A percentile compares a stretch with the other conserved stretches of the same genome.
Evolutionary conservation across 306 rosid genomes (phyloP).

Genomic region (Albizia julibrissin): DNA sequence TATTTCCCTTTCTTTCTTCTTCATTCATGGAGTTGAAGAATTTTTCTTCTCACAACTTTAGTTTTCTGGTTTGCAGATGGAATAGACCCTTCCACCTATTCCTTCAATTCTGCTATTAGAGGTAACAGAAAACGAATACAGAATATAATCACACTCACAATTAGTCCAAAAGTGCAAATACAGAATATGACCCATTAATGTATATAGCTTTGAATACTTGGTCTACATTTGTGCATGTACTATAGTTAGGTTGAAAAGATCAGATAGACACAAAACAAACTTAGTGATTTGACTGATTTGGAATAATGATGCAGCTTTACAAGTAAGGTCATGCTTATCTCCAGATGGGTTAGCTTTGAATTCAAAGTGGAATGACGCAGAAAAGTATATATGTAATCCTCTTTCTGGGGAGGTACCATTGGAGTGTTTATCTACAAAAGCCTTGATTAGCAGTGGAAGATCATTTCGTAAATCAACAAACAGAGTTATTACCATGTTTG

Average conservation of each 20-base stretch:
- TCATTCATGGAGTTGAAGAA: not conserved
- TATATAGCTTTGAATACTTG: not conserved
- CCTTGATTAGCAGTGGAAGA: conserved; percentile 68
- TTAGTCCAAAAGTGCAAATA: not conserved
- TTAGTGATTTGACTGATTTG: not conserved
- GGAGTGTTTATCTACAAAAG: conserved; percentile 94
- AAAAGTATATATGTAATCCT: conserved; percentile 91
- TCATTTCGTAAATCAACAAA: conserved; percentile 65
- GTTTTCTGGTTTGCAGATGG: conserved; percentile 53
- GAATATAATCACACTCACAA: not conserved
- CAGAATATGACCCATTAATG: not conserved
- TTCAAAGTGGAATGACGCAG: conserved; percentile 98
- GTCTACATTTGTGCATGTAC: not conserved
- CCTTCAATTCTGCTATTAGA: conserved; percentile 83
- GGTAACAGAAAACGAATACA: conserved; percentile 46
- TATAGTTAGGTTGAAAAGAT: not conserved
- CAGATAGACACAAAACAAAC: not conserved
- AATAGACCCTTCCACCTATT: conserved; percentile 92
- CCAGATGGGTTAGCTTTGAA: conserved; percentile 93
- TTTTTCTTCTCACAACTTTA: conserved; percentile 4
- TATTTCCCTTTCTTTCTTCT: not conserved
- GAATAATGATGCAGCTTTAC: conserved; percentile 64
- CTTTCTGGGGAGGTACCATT: conserved; percentile 88
- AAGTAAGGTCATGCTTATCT: conserved; percentile 68
- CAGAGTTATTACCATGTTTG: conserved; percentile 63